These are phyloP conservation scores for Salix suchowensis DNA, from an alignment of 345 rosid genomes.

Conservation along the genomic window DNA sequence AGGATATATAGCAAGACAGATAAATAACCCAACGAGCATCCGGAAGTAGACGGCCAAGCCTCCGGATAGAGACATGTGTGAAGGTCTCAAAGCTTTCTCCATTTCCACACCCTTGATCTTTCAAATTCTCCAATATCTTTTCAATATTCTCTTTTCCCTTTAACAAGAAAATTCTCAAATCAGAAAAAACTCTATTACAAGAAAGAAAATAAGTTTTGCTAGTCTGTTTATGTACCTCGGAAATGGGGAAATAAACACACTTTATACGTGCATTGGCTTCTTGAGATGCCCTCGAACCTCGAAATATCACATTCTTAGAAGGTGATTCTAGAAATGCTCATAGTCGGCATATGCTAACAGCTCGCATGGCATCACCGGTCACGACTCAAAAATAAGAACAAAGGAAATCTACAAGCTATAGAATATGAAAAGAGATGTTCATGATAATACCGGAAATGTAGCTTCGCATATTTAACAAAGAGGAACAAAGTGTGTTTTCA, in stretches of 20 bases:
- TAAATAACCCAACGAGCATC: slow-evolving; percentile 73
- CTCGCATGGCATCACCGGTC: no score
- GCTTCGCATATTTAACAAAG: no score
- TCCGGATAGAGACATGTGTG: slow-evolving; percentile 57
- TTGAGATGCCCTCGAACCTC: slow-evolving; percentile 33
- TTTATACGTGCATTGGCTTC: slow-evolving; percentile 67
- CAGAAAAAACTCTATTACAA: neutral
- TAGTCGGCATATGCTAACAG: neutral
- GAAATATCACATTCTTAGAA: slow-evolving; percentile 10
- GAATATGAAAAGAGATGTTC: neutral
- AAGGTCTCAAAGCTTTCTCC: slow-evolving; percentile 43
- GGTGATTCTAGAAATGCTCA: neutral
- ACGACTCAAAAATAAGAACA: neutral
- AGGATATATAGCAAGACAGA: neutral
- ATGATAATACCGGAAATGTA: no score
- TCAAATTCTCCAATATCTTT: slow-evolving; percentile 46
- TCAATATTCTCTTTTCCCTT: slow-evolving; percentile 73
- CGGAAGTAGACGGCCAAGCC: slow-evolving; percentile 83
- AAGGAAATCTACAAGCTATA: neutral
- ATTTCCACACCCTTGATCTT: slow-evolving; percentile 40
- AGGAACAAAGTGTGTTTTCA: neutral
- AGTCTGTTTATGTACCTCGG: slow-evolving; percentile 39
- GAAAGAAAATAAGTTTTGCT: neutral
- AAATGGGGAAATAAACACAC: slow-evolving; percentile 61
- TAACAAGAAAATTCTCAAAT: slow-evolving; percentile 1